Percentiles rank a stretch among this genome's conserved stretches.
Conservation (phyloP, 192 early-diverging fungal species). For the Coemansia sp. region DNA sequence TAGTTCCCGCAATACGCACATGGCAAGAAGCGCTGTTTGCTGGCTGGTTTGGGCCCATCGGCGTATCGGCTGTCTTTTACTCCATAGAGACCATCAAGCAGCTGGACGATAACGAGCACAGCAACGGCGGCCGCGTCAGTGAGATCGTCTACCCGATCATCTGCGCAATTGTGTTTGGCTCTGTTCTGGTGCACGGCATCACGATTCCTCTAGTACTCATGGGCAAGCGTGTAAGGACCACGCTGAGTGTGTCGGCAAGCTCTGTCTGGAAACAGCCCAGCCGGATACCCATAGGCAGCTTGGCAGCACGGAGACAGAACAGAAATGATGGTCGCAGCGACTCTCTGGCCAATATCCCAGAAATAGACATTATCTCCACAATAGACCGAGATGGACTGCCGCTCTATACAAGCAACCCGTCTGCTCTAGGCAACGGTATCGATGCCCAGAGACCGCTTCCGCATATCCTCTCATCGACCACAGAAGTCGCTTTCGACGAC, state of each 20-base stretch:
- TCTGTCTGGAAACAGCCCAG: conserved; percentile 18
- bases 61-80: conserved; percentile 68
- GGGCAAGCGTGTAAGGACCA: conserved; percentile 51
- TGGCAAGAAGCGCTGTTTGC: conserved; percentile 79
- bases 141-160: conserved; percentile 62
- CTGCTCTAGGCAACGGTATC: not conserved
- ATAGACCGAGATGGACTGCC: not conserved
- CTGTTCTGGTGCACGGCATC: conserved; percentile 81
- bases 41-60: conserved; percentile 94
- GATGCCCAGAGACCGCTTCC: not conserved
- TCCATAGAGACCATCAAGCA: conserved; percentile 51
- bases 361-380: not conserved
- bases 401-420: not conserved
- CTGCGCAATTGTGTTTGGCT: conserved; percentile 75
- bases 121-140: conserved; percentile 27
- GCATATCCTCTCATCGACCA: not conserved
- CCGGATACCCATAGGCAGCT: conserved; percentile 6
- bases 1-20: conserved; percentile 71
- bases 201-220: conserved; percentile 78
- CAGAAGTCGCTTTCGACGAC: not conserved
- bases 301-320: not conserved
- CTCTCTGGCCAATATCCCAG: not conserved
- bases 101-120: conserved; percentile 28
- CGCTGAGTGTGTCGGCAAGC: conserved; percentile 25
- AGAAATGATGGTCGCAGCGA: not conserved